Evolutionary conservation across 192 early-diverging fungal genomes (phyloP), one percentile per base, ranked within the genome.

Genomic region (Obelidium mucronatum): DNA sequence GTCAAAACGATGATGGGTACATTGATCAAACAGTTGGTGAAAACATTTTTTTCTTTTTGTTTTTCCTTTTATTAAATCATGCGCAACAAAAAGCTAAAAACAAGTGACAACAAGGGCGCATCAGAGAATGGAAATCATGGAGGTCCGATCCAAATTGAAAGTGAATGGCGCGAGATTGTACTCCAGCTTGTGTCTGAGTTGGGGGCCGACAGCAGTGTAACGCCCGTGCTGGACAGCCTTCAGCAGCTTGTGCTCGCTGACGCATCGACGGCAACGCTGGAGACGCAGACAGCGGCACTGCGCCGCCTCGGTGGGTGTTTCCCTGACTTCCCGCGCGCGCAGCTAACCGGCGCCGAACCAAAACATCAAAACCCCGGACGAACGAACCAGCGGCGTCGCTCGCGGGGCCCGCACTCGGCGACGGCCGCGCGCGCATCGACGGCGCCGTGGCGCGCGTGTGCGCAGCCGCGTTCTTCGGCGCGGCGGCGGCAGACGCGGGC

Each of bases 391-490:
- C 11, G 11, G 48, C 48, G 22, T 8, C 22, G 11, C 22, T 51
- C 11, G 8, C 48, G 11, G 22, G 22, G 22, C 8, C 22, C 48
- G 22, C n/a, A n/a, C n/a, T n/a, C n/a, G n/a, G n/a, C n/a, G n/a
- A n/a, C n/a, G n/a, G n/a, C n/a, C n/a, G n/a, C n/a, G n/a, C n/a
- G n/a, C n/a, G n/a, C n/a, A n/a, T 51, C 22, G 11, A 13, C 48
- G 8, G 11, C 8, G 48, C 48, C 48, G 48, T 51, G 48, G 22
- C 22, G 11, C 48, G 11, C 48, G 22, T 51, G 11, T 51, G 48
- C 48, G 22, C 48, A 13, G 48, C 48, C 48, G 67, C 67, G 8
- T 69, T 69, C 52, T 69, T 69, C 34, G n/a, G n/a, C n/a, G n/a
- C n/a, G n/a, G 19, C 44, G 26, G 26, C 8, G 24, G 26, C 40